phyloP scores from a whole-genome alignment of 23 red algal species.

The Pyropia yezoensis region DNA sequence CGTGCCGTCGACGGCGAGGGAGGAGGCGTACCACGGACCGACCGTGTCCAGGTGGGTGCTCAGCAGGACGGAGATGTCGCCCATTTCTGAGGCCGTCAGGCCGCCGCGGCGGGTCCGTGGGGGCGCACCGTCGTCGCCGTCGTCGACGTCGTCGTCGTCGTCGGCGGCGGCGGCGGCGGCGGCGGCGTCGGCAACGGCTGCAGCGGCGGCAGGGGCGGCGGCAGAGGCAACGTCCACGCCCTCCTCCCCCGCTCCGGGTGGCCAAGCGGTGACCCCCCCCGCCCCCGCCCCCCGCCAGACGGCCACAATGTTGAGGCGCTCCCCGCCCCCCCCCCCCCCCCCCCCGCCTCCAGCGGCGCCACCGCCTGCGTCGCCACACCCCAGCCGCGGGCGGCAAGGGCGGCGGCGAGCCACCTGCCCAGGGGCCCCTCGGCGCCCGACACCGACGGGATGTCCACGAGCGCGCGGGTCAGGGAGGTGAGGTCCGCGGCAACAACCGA shows the following conservation, averaged over 20 bases:
- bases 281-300: too few relatives aligned
- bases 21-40: not conserved
- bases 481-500: not conserved
- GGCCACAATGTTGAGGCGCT: not conserved
- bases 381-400: constrained; percentile 17
- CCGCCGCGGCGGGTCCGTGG: too few relatives aligned
- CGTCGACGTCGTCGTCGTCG: too few relatives aligned
- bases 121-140: too few relatives aligned
- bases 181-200: too few relatives aligned
- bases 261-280: too few relatives aligned
- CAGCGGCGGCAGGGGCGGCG: too few relatives aligned
- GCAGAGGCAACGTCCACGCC: too few relatives aligned
- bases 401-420: not conserved
- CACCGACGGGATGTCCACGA: constrained; percentile 23
- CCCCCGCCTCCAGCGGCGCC: constrained; percentile 3
- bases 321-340: constrained; percentile 2
- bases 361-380: constrained; percentile 16
- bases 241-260: too few relatives aligned
- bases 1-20: constrained; percentile 6
- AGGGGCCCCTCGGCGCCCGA: constrained; percentile 9
- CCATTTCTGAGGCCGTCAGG: too few relatives aligned
- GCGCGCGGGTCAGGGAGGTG: constrained; percentile 4
- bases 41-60: constrained; percentile 48
- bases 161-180: too few relatives aligned
- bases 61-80: constrained; percentile 10